Evolutionary conservation across 495 filamentous ascomycete species (phyloP), one percentile per base, ranked within the genome.

Genomic region (Zalerion maritima): DNA sequence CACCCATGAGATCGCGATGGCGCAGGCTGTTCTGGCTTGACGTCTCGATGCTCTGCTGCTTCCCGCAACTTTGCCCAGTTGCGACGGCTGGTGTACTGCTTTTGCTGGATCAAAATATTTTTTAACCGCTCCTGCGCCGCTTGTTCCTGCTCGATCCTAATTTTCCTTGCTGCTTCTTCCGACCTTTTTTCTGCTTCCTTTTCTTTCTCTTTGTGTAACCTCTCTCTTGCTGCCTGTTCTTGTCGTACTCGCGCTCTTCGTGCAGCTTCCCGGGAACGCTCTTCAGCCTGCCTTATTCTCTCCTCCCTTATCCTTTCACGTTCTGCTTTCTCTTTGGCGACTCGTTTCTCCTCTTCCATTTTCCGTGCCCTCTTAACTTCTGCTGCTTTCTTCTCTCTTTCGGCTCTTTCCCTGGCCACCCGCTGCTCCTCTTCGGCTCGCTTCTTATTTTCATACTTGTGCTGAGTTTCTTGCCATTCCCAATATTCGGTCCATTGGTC

Each of bases 161-260:
- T 13, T 14, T 21, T 35, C 8, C 24, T 29, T 5, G 32, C 36
- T 8, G 29, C 32, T n/a, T 35, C 32, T 31, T 43, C 28, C 7
- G 40, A 43, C 17, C 36, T 35, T 13, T 19, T 32, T 14, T 39
- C 40, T 1, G 40, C 40, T 21, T 43, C 36, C 18, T 5, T 17
- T 8, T 26, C 25, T 18, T 27, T 39, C 6, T 39, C 18, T 24
- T 6, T 23, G 3, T 32, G 36, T 0, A 43, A 18, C 12, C 40
- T 32, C 12, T 40, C 40, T 26, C 10, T 39, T 1, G 40, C 40
- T 1, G 29, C 29, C 14, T 31, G 32, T 6, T 43, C 36, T 26
- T 43, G 36, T 11, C 28, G 27, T 10, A 35, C 35, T 5, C 31
- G 32, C 12, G 40, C 40, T 10, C 13, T 35, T 13, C 29, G 32